A percentile compares a stretch with the other conserved stretches of the same genome.
These are phyloP conservation scores for Chiua virens DNA, from an alignment of 768 basidiomycete genomes.

Conservation along the genomic window DNA sequence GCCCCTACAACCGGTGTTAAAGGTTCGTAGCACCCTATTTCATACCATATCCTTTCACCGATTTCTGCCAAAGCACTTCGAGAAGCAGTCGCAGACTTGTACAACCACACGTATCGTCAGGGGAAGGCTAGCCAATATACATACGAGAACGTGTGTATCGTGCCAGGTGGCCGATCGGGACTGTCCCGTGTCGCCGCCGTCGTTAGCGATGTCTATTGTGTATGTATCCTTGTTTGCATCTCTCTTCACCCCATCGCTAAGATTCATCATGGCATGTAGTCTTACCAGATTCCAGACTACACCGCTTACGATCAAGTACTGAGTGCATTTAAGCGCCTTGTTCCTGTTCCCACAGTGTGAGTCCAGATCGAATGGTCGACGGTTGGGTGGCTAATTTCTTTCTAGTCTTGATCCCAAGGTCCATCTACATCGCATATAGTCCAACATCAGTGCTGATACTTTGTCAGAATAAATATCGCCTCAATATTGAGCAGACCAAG, in stretches of 20 bases:
- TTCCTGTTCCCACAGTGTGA: constrained; percentile 88
- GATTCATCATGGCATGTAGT: constrained; percentile 38
- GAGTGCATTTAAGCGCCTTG: constrained; percentile 83
- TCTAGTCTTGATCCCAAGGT: constrained; percentile 48
- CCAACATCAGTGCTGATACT: constrained; percentile 4
- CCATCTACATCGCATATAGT: constrained; percentile 1
- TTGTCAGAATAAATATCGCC: constrained; percentile 59
- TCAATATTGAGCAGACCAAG: constrained; percentile 80
- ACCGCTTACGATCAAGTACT: constrained; percentile 86
- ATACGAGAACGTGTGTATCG: constrained; percentile 91
- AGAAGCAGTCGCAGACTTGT: constrained; percentile 86
- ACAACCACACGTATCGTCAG: constrained; percentile 84
- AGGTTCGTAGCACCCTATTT: constrained; percentile 39
- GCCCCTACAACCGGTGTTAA: constrained; percentile 92
- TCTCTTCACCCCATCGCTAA: neutral
- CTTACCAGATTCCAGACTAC: constrained; percentile 91
- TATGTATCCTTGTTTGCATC: constrained; percentile 28
- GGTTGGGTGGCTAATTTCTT: constrained; percentile 2
- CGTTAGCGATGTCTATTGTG: constrained; percentile 85
- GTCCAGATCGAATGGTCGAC: constrained; percentile 26
- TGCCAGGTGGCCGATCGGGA: constrained; percentile 90
- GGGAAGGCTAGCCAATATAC: constrained; percentile 85
- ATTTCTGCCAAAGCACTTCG: constrained; percentile 57
- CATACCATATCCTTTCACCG: neutral
- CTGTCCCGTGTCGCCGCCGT: constrained; percentile 91